Evolutionary conservation across 192 early-diverging fungal species (phyloP), one percentile per base, ranked within the genome.

Genomic region (Coemansia nantahalensis): DNA sequence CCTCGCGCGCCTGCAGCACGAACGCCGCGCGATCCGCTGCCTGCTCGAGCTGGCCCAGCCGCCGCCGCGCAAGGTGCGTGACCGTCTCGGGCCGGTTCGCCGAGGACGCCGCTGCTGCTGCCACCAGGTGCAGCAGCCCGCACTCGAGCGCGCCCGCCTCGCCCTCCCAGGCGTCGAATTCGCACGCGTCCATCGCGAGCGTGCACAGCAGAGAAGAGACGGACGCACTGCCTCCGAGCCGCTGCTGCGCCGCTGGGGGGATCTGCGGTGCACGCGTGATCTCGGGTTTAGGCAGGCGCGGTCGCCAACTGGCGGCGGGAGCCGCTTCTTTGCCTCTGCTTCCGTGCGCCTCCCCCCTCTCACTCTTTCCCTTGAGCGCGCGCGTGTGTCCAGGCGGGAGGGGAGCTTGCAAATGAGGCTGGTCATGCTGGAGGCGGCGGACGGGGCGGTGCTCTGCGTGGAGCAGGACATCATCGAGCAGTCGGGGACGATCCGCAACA

Each of bases 401-500:
- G n/a, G n/a, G n/a, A n/a, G n/a, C n/a, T n/a, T n/a, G n/a, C n/a
- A n/a, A 18, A 52, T 52, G 51, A 52, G 36, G 22, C 14, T 58
- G 32, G 53, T 75, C n/a, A 77, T 53, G 26, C 57, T 77, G 18
- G 50, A 38, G 12, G 52, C 65, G 0, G 65, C 78, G 3, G 78
- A 80, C 39, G 72, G 73, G 9, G 49, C 64, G 15, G 39, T 62
- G 0, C 45, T 76, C 24, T 50, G 54, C 11, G 78, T 75, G 4
- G 66, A 71, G 24, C 67, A 55, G 19, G 67, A 74, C 18, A 56
- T 77, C 10, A 62, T 68, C 13, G 68, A 80, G 64, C 72, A 80
- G 30, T 80, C 68, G 2, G 56, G 59, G 5, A 76, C 75, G 14
- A 64, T 80, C 32, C 63, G 72, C 44, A 73, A 71, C 37, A 57